Evolutionary conservation across 2,329 filamentous ascomycete species (phyloP), one percentile per base, ranked within the genome.

Genomic region (Colletotrichum plurivorum): DNA sequence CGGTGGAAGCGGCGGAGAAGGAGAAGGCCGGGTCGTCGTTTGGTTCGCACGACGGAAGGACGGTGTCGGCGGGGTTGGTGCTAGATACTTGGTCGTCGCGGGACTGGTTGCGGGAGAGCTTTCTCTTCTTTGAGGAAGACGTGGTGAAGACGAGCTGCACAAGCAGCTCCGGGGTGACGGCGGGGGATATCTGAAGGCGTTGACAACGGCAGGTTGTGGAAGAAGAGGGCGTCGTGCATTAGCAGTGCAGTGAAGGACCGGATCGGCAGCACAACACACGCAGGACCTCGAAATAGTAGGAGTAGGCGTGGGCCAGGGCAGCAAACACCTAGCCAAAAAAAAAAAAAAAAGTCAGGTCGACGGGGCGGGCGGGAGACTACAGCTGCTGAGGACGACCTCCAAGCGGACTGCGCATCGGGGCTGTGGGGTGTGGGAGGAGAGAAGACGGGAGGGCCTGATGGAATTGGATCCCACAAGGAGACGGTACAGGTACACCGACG

Each of bases 51-150:
- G 87, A 89, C 75, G 82, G 84, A 66, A 88, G 78, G 72, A 84
- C 82, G 67, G 80, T 81, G 73, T 88, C 85, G 61, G 83, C 59
- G 69, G 83, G 79, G 52, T 78, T 80, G n/a, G 70, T 68, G 53
- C 73, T 76, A 71, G 76, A 72, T 60, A 75, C 78, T 74, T 79
- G 79, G 71, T 80, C 76, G 78, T 86, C 82, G 77, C 79, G 78
- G 73, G 80, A 78, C 72, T 80, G 78, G 77, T 80, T 69, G 83
- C 81, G 71, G 67, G 83, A 84, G 76, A 91, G 87, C 87, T 89
- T 91, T 85, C 89, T 87, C 89, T 91, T 92, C 89, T 91, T 92
- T 87, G 83, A 85, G 84, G 88, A 91, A 89, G 89, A 91, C 89
- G 89, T 92, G 81, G 87, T 92, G 89, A 87, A 84, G 80, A 85